A percentile compares a stretch with the other conserved stretches of the same genome.
Conservation (phyloP, 139 green algal species). For the Coelastrella sp. region DNA sequence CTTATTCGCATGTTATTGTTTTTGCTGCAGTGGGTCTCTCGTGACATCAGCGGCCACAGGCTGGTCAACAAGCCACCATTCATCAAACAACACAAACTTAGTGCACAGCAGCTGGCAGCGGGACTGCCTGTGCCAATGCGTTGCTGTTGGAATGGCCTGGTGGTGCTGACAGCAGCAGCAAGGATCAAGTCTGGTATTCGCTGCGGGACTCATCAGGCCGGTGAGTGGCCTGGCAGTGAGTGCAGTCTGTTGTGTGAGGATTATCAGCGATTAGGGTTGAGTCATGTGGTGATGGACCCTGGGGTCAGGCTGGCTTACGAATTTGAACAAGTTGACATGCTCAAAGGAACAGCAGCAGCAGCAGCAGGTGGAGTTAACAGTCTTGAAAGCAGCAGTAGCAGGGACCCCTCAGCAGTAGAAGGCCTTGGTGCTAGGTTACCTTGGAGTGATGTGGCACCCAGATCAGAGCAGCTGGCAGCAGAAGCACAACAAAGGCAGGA, state of each 20-base stretch:
- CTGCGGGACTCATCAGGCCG: constrained; percentile 46
- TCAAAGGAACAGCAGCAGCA: not conserved
- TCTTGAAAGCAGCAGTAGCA: not conserved
- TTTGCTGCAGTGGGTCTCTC: constrained; percentile 65
- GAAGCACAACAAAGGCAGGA: not conserved
- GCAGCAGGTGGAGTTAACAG: constrained; percentile 12
- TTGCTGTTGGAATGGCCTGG: constrained; percentile 82
- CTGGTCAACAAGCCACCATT: constrained; percentile 54
- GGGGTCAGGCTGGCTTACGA: constrained; percentile 63
- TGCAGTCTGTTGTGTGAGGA: constrained; percentile 74
- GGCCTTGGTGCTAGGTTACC: not conserved
- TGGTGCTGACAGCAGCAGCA: constrained; percentile 57
- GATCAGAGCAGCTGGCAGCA: not conserved
- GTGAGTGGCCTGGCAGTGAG: constrained; percentile 68
- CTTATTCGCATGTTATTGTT: too few relatives aligned
- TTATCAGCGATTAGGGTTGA: constrained; percentile 51
- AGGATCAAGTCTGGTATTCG: constrained; percentile 45
- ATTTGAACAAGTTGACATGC: constrained; percentile 3
- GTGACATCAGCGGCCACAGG: constrained; percentile 55
- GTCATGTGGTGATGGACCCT: constrained; percentile 70
- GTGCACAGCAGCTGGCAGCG: constrained; percentile 28
- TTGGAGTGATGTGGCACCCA: not conserved
- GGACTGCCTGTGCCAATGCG: constrained; percentile 62
- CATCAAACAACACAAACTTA: constrained; percentile 33
- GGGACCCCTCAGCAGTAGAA: not conserved